Conservation (phyloP, 495 filamentous ascomycete genomes). For the Durotheca rogersii region DNA sequence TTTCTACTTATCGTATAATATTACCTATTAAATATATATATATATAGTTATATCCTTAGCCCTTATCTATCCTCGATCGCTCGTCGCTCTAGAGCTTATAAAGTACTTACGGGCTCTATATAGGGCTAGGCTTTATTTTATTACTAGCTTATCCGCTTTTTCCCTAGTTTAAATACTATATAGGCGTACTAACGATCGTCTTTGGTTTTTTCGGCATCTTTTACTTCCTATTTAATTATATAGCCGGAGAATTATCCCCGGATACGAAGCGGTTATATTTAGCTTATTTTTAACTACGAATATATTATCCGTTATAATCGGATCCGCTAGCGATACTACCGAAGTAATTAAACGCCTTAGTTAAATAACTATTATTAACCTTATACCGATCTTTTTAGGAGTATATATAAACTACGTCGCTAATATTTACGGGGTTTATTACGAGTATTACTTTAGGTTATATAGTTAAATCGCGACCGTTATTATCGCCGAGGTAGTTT, state of each 20-base stretch:
- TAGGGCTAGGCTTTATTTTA: not conserved
- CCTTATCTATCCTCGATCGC: slow-evolving; percentile 3
- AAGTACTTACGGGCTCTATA: slow-evolving; percentile 3
- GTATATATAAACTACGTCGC: too few species aligned
- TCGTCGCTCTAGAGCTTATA: slow-evolving; percentile 2
- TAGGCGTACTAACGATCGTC: not conserved
- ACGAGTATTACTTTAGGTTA: slow-evolving; percentile 1
- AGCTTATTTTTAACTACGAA: too few species aligned
- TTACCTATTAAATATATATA: too few species aligned
- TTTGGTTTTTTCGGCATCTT: not conserved
- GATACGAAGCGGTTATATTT: too few species aligned
- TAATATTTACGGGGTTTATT: slow-evolving; percentile 2
- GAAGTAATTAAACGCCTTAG: too few species aligned
- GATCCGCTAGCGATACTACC: too few species aligned
- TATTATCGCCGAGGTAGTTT: not conserved
- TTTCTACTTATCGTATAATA: too few species aligned
- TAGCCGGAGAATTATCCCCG: not conserved
- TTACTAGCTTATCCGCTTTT: not conserved
- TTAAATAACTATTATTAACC: too few species aligned
- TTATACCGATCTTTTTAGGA: too few species aligned
- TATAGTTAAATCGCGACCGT: not conserved
- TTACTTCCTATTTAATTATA: slow-evolving; percentile 1
- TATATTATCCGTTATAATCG: too few species aligned
- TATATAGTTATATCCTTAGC: too few species aligned
- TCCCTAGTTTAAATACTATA: slow-evolving; percentile 2